Evolutionary conservation across 345 rosid species (phyloP).

Genomic region (Acer yangbiense): DNA sequence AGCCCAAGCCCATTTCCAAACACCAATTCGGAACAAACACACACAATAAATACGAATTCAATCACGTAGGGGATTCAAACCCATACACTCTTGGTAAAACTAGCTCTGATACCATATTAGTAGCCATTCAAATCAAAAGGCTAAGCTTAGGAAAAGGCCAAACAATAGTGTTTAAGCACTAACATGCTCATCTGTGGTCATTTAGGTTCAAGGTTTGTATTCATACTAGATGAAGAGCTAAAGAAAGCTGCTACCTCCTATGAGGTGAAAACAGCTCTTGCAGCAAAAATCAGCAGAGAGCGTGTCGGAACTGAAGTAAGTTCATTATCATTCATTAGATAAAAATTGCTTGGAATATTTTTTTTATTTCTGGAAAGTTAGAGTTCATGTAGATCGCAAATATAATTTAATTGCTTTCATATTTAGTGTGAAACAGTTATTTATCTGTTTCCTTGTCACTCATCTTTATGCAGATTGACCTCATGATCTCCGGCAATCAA

Average conservation of each 20-base stretch:
- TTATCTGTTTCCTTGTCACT: conserved; percentile 25
- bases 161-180: background rate
- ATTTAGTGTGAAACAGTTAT: conserved; percentile 3
- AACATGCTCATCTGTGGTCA: conserved; percentile 25
- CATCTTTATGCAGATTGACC: conserved; percentile 65
- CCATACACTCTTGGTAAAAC: background rate
- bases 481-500: conserved; percentile 79
- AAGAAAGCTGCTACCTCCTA: conserved; percentile 72
- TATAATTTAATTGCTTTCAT: background rate
- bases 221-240: conserved; percentile 71
- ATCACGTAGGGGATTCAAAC: background rate
- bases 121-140: background rate
- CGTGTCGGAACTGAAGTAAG: conserved; percentile 90
- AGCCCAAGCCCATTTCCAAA: background rate
- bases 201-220: conserved; percentile 87
- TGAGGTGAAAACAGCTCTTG: conserved; percentile 83
- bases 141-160: background rate
- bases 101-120: background rate
- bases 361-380: conserved; percentile 15
- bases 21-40: no score
- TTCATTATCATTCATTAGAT: conserved; percentile 13
- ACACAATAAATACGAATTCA: no score
- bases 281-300: conserved; percentile 86
- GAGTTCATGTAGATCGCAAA: background rate
- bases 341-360: conserved; percentile 9